These are phyloP conservation scores for Gamarada debralockiae DNA, from an alignment of 495 filamentous ascomycete species.

Conservation along the genomic window DNA sequence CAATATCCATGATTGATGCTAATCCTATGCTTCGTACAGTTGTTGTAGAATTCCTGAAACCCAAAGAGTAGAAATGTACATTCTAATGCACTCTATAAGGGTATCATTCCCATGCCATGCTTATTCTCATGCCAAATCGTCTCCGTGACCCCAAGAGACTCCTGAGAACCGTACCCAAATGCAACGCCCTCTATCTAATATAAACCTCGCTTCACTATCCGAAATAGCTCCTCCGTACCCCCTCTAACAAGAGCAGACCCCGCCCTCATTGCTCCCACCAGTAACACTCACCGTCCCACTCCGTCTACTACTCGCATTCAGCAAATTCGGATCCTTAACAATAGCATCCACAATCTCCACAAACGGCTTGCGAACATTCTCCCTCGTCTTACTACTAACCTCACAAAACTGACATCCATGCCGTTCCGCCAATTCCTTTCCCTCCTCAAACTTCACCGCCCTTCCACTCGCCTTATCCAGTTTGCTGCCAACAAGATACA, in stretches of 20 bases:
- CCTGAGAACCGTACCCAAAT: not conserved
- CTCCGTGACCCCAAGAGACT: constrained; percentile 7
- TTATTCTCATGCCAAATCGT: constrained; percentile 8
- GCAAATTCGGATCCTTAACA: constrained; percentile 35
- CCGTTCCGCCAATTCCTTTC: constrained; percentile 42
- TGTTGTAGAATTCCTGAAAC: constrained; percentile 59
- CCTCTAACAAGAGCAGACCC: constrained; percentile 28
- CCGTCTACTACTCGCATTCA: constrained; percentile 6
- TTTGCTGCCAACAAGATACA: constrained; percentile 55
- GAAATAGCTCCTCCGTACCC: not conserved
- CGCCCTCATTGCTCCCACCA: constrained; percentile 5
- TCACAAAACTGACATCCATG: constrained; percentile 51
- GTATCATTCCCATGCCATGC: constrained; percentile 16
- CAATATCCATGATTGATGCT: constrained; percentile 6
- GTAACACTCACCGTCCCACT: constrained; percentile 12
- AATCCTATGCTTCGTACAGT: constrained; percentile 33
- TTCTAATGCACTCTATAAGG: constrained; percentile 22
- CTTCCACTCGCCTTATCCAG: constrained; percentile 44
- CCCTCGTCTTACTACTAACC: constrained; percentile 49
- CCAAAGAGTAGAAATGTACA: constrained; percentile 43
- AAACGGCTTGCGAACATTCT: constrained; percentile 50
- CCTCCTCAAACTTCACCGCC: constrained; percentile 42
- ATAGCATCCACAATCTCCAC: constrained; percentile 51
- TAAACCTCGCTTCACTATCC: not conserved
- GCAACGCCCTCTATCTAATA: not conserved